phyloP scores from a whole-genome alignment of 345 rosid genomes.

The Eucalyptus tenuipes region DNA sequence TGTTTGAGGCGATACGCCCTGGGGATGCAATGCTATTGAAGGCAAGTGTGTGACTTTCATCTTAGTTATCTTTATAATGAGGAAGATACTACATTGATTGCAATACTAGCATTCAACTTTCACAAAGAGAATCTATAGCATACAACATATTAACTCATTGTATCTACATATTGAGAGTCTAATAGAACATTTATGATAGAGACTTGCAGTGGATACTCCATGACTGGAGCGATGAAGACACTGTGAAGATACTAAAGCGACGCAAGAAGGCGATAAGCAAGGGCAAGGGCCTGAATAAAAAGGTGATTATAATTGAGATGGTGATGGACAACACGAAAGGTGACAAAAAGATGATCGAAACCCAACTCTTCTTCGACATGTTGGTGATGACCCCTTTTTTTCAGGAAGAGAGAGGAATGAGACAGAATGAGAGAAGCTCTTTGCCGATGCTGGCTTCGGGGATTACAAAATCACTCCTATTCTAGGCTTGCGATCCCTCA shows the following conservation, averaged over 20 bases:
- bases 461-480: not conserved
- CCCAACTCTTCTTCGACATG: constrained; percentile 6
- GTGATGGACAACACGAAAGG: not conserved
- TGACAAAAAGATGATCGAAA: not conserved
- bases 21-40: constrained; percentile 9
- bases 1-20: constrained; percentile 1
- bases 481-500: not conserved
- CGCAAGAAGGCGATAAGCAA: not conserved
- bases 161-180: not conserved
- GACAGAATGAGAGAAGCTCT: constrained; percentile 7
- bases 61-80: not conserved
- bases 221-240: not conserved
- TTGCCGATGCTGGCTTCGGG: constrained; percentile 5
- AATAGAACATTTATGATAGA: not conserved
- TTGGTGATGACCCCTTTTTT: not conserved
- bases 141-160: not conserved
- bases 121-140: not conserved
- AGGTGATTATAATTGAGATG: not conserved
- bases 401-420: not conserved
- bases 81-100: not conserved
- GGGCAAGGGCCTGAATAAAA: not conserved
- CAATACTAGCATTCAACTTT: not conserved
- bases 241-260: not conserved
- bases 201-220: not conserved
- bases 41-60: not conserved